A percentile compares a stretch with the other conserved stretches of the same genome.
Conservation (phyloP, 2,329 filamentous ascomycete species). For the Fusarium guadeloupense region DNA sequence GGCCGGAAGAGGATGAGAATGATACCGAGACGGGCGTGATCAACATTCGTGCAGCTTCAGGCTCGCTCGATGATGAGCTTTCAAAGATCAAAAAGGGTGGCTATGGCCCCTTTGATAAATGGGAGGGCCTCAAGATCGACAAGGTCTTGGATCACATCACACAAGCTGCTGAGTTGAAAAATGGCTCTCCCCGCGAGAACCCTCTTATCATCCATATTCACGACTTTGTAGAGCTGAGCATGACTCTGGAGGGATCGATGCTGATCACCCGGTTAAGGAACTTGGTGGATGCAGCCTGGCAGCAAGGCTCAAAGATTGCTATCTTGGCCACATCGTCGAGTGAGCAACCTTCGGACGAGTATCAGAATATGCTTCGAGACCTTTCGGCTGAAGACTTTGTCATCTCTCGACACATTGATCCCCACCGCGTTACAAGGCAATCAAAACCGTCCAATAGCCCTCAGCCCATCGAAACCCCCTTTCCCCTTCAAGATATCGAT, state of each 20-base stretch:
- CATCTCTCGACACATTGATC: conserved; percentile 48
- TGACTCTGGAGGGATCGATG: conserved; percentile 72
- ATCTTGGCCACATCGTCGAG: conserved; percentile 81
- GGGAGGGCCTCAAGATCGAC: conserved; percentile 70
- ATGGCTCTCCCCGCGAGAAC: conserved; percentile 46
- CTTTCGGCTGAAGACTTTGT: conserved; percentile 55
- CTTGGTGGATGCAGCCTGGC: conserved; percentile 76
- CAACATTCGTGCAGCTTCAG: conserved; percentile 41
- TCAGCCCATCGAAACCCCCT: conserved; percentile 30
- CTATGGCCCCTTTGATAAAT: conserved; percentile 55
- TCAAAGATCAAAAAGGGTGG: conserved; percentile 53
- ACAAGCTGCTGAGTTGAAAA: conserved; percentile 54
- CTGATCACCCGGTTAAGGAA: conserved; percentile 76
- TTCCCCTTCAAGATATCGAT: conserved; percentile 50
- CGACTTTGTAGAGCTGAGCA: conserved; percentile 81
- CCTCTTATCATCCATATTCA: conserved; percentile 79
- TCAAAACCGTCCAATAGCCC: conserved; percentile 40
- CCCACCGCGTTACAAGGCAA: conserved; percentile 39
- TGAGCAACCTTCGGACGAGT: conserved; percentile 58
- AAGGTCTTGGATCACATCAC: conserved; percentile 67
- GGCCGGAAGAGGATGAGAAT: conserved; percentile 48
- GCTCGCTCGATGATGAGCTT: conserved; percentile 55
- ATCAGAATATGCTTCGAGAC: conserved; percentile 51
- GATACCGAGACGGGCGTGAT: conserved; percentile 48
- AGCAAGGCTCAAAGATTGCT: conserved; percentile 75